Evolutionary conservation across 768 basidiomycete genomes (phyloP), one percentile per base, ranked within the genome.

Genomic region (Suillus subaureus): DNA sequence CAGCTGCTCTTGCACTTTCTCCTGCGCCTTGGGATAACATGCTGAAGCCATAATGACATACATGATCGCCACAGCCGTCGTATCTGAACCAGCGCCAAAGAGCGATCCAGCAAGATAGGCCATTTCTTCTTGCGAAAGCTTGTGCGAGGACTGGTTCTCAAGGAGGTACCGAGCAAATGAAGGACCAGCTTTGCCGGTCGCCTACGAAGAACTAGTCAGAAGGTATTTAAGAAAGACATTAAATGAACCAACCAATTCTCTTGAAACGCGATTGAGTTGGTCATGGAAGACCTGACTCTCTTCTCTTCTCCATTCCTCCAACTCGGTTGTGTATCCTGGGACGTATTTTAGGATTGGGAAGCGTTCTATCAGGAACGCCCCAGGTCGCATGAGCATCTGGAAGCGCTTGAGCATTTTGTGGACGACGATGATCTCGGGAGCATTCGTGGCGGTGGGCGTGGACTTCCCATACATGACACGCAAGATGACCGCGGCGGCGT

Each of bases 61-160:
- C 68, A 83, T 84, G 66, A 89, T 85, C 0, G 83, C 87, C 13
- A 85, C 83, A 6, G 87, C 84, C 9, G 86, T 89, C 69, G 88
- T 89, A 68, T 89, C 88, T 0, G 85, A 83, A 21, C 88, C 88
- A 40, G 88, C 88, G 33, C 88, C 89, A 66, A 87, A 90, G 74
- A 90, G 84, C 45, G 82, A 81, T 0, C 89, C 89, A 0, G 85
- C 84, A 26, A 90, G 82, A 71, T 89, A 90, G 0, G 85, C 84
- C 26, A 83, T 82, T 70, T 90, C 88, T 64, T 85, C 79, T 63
- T 85, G 78, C 5, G 85, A 81, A 12, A 89, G 80, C 11, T 39
- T 39, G 39, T 39, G 39, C 6, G 39, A 82, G 2, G 71, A 66
- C 68, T 89, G 86, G 23, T 83, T 82, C 67, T 88, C 84, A 3